Base-by-base conservation (phyloP, 768 basidiomycete genomes). In the Pisolithus orientalis region DNA sequence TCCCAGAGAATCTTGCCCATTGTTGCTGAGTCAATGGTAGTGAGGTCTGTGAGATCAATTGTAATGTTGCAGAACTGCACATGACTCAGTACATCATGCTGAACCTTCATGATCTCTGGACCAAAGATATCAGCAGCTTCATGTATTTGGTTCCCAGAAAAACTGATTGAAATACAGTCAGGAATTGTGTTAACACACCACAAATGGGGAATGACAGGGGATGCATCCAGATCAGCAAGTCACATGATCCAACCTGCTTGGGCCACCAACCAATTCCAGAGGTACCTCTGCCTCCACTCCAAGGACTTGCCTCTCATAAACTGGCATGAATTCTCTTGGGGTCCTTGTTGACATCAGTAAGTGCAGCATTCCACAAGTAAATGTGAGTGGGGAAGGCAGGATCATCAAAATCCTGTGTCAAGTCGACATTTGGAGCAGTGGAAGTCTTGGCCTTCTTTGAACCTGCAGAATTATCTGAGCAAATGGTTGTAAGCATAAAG, bases 1-100 rank as follows among this genome's bases (percentile, higher is more conserved):
- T 60, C 55, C 62, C 59, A 63, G 7, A 62, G 25, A 24, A 64
- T 53, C 43, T 50, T 49, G 10, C 47, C 24, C 7, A 11, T 25
- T 10, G 37, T 48, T 2, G 16, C 4, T 10, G 13, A 4, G 24
- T 49, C 24, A 28, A 34, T 38, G 8, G 21, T 21, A 3, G 4
- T 13, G 8, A 49, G 37, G 34, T 17, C 10, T 2, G 5, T 13
- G 10, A 49, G 5, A 13, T 5, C 16, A 8, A 49, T 27, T 34
- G 37, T 11, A 21, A 49, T 24, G 28, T 39, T 24, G 2, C n/a
- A 10, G 37, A 49, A 49, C 3, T 14, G 16, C 11, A 49, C 47
- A 10, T 34, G 32, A 7, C 32, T 25, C 0, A 14, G 37, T 24
- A 17, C n/a, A 1, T 37, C 11, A 3, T 27, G 21, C 2, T 16